A percentile compares a stretch with the other conserved stretches of the same genome.
phyloP scores from a whole-genome alignment of 73 alveolate species.

The Stentor roeselii region DNA sequence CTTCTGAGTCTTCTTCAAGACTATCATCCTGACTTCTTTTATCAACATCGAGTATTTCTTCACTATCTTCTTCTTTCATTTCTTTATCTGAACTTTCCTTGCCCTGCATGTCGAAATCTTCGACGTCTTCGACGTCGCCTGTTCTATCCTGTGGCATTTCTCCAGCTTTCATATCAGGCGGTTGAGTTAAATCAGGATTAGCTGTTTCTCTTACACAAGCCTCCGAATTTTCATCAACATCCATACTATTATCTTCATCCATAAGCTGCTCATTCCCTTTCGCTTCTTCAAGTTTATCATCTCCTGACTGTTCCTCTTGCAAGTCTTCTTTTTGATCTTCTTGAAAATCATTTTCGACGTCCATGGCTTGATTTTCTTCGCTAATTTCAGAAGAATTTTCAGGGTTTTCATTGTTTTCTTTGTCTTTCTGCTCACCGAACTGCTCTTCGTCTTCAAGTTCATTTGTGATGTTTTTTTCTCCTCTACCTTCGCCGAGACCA shows the following conservation, averaged over 20 bases:
- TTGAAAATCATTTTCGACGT: conserved; percentile 41
- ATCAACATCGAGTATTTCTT: conserved; percentile 41
- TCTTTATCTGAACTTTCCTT: conserved; percentile 30
- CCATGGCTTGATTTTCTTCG: conserved; percentile 35
- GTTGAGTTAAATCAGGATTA: conserved; percentile 28
- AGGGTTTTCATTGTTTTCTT: conserved; percentile 49
- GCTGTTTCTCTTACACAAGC: conserved; percentile 31
- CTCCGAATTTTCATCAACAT: conserved; percentile 8
- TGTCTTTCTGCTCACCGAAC: conserved; percentile 48
- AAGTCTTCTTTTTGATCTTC: conserved; percentile 37
- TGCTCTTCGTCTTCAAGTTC: conserved; percentile 65
- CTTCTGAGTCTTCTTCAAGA: conserved; percentile 16
- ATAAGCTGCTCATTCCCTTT: conserved; percentile 27
- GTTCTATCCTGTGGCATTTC: conserved; percentile 36
- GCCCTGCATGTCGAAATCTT: conserved; percentile 42
- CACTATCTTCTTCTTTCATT: conserved; percentile 31
- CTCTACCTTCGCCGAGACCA: conserved; percentile 77
- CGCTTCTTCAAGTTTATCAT: conserved; percentile 45
- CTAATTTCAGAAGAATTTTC: conserved; percentile 39
- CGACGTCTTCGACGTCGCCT: conserved; percentile 48
- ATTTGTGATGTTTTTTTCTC: conserved; percentile 49
- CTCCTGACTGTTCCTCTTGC: conserved; percentile 45
- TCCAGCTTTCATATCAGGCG: conserved; percentile 6
- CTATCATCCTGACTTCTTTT: conserved; percentile 11
- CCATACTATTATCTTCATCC: conserved; percentile 16